Base-by-base conservation (phyloP, 441 rosid genomes). In the Populus hybrid region DNA sequence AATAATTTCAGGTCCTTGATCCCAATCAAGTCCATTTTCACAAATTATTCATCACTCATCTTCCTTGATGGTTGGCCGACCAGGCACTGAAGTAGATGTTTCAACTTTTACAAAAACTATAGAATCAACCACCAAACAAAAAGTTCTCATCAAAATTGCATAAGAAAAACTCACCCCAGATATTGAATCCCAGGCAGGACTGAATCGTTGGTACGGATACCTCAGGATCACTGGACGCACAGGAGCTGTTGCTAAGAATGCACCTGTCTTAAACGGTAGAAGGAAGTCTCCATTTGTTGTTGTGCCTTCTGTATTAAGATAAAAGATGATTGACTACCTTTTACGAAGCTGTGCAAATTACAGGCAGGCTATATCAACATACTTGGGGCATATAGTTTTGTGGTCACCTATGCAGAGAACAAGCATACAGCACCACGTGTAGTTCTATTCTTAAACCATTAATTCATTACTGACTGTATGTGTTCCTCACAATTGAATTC, bases 231-330 rank as follows among this genome's bases (percentile, higher is more conserved):
- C 94, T n/a, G 99, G 99, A 86, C 86, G 89, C 70, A 96, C 93
- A 42, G 98, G 98, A 77, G 86, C 91, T 81, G 89, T 86, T 1
- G 99, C 93, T 83, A 94, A 85, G 89, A 96, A 96, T 64, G 94
- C 98, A 84, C 99, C 99, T 1, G 99, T 92, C 89, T 94, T 96
- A 88, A 94, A 96, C 38, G 98, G 94, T 78, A 96, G 98, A 33
- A 96, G 93, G 82, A 83, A 96, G 77, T 91, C 91, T 78, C 98
- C 99, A 77, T 96, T 96, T 80, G 99, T 93, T 56, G 98, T 96
- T 77, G 99, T 96, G 85, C 99, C 99, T 89, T 96, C 99, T 96
- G 92, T 64, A 77, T 64, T 31, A 74, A 71, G 75, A 77, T 80
- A 73, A 66, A 82, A 53, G 71, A 80, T 36, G 56, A 71, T 56